Conservation (phyloP, 78 protist genomes). For the Isochrysis galbana region DNA sequence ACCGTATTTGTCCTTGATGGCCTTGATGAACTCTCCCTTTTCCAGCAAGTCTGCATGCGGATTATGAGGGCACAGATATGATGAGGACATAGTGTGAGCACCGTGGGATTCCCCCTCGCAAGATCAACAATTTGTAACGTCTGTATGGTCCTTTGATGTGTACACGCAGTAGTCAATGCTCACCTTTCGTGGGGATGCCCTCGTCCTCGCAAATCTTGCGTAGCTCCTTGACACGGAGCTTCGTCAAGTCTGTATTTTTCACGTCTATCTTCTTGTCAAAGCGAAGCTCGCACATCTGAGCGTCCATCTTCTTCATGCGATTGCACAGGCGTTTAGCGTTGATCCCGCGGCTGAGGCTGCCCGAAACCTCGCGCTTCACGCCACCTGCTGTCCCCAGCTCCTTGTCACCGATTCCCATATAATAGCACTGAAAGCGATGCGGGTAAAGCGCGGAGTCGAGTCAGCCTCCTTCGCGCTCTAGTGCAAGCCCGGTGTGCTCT, state of each 20-base stretch:
- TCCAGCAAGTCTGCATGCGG: neutral
- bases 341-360: neutral
- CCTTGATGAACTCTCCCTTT: neutral
- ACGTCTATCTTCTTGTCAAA: constrained; percentile 7
- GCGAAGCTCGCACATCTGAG: constrained; percentile 24
- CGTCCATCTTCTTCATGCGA: neutral
- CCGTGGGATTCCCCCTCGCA: too few relatives aligned
- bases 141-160: too few relatives aligned
- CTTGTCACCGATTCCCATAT: constrained; percentile 20
- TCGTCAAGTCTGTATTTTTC: neutral
- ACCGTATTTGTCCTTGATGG: neutral
- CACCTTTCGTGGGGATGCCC: neutral
- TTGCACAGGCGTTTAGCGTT: constrained; percentile 14
- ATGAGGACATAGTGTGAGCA: neutral
- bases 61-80: neutral
- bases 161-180: neutral
- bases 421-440: constrained; percentile 35
- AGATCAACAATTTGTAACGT: too few relatives aligned
- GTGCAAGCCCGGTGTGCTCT: too few relatives aligned
- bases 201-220: constrained; percentile 5
- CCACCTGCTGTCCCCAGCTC: neutral
- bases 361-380: constrained; percentile 7
- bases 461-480: too few relatives aligned
- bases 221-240: constrained; percentile 24
- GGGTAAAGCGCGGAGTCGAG: too few relatives aligned